Evolutionary conservation across 1,284 basidiomycete genomes (phyloP).

Genomic region (Boletus mariae): DNA sequence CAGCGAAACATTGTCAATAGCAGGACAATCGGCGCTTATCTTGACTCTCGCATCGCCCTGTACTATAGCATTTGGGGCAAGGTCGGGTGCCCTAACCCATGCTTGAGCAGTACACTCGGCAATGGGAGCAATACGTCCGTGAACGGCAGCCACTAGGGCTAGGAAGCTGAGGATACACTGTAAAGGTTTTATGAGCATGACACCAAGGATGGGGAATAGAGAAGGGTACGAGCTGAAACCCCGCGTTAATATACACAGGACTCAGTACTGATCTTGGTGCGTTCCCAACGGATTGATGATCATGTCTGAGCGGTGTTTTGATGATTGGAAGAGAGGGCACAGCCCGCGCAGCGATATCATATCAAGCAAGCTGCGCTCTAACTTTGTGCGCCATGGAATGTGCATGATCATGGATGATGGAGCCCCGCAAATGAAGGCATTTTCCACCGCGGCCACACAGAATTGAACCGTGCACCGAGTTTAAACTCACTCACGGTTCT

Average conservation of each 20-base stretch:
- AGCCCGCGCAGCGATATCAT: not conserved
- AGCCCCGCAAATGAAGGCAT: no score
- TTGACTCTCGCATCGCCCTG: constrained; percentile 18
- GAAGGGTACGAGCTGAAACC: not conserved
- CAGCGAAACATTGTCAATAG: constrained; percentile 5
- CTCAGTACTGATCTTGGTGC: no score
- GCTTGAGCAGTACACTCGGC: constrained; percentile 7
- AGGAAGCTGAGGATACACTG: constrained; percentile 7
- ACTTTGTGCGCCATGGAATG: no score
- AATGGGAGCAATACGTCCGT: not conserved
- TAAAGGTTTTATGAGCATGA: not conserved
- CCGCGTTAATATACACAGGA: not conserved
- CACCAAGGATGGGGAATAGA: not conserved
- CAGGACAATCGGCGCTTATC: constrained; percentile 19
- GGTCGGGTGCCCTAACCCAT: constrained; percentile 24
- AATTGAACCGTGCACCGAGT: no score
- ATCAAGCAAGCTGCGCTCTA: not conserved
- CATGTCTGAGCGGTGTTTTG: no score
- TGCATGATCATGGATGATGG: no score
- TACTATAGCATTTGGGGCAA: constrained; percentile 15
- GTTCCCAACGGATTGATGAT: no score
- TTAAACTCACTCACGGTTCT: no score
- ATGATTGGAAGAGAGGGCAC: not conserved
- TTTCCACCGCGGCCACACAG: no score
- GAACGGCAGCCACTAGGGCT: constrained; percentile 1